Base-by-base conservation (phyloP, 2,329 filamentous ascomycete species). In the Fusarium armeniacum region DNA sequence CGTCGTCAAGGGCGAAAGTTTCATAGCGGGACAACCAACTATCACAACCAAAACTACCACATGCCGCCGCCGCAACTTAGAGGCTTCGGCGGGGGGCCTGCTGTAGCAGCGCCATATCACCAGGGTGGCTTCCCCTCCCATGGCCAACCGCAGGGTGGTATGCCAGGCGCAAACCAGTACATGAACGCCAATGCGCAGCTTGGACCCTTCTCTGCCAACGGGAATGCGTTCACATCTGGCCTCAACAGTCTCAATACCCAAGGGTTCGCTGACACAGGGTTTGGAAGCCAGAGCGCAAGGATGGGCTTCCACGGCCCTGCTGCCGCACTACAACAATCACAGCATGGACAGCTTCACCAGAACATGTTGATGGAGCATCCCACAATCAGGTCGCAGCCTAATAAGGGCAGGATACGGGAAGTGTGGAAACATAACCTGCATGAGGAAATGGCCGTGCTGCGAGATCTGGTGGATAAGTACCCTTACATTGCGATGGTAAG, bases 401-500 rank as follows among this genome's bases (percentile, higher is more conserved):
- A 93, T 38, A 93, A 93, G 76, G 89, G 90, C 67, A 87, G 94
- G 78, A 98, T 98, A 90, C 89, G 94, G 70, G 95, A 99, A 76
- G 96, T 99, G 40, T 99, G 96, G 96, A 92, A 91, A 78, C 89
- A 93, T 74, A 98, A 98, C 76, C 82, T 98, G 68, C 88, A 93
- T 28, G 92, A 97, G 77, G 96, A 99, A 83, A 96, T 99, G 91
- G 91, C 89, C 11, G 84, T 92, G 51, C 81, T 99, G 72, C 87
- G 95, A 78, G 89, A 92, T 62, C 83, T 98, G 75, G 89, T 98
- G 69, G 92, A 97, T 67, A 93, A 92, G 76, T 98, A 97, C 79
- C 93, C 94, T 43, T 98, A 97, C 78, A 95, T 99, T 81, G 95
- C 94, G 74, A 98, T 99, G 96, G 94, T 97, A 84, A 84, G 91